Conservation (phyloP, 805 yeast genomes). For the Saccharomycopsis vini region DNA sequence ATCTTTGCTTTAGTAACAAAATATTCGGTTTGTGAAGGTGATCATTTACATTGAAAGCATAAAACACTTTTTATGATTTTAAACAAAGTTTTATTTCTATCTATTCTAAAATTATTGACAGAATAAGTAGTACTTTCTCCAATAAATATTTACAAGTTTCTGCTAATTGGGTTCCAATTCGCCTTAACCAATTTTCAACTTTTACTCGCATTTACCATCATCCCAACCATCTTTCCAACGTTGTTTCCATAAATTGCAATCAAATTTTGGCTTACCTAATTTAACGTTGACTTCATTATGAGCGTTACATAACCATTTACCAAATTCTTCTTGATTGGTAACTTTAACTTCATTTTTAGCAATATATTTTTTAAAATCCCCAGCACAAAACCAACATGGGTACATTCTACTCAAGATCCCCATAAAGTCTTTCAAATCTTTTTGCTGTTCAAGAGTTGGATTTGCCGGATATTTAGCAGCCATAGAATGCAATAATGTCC, state of each 20-base stretch:
- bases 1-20: no score
- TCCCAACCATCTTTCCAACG: conserved; percentile 97
- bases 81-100: no score
- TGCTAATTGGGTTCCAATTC: no score
- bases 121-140: no score
- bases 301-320: conserved; percentile 89
- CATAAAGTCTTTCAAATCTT: conserved; percentile 64
- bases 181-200: no score
- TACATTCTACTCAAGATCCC: conserved; percentile 67
- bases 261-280: conserved; percentile 77
- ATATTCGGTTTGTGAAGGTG: no score
- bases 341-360: conserved; percentile 38
- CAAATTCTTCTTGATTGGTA: conserved; percentile 65
- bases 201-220: conserved; percentile 23
- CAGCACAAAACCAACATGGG: conserved; percentile 92
- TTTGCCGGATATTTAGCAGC: conserved; percentile 81
- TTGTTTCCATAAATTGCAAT: conserved; percentile 83
- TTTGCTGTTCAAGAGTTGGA: conserved; percentile 55
- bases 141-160: no score
- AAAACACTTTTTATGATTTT: no score
- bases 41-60: no score
- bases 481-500: conserved; percentile 86
- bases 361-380: conserved; percentile 65
- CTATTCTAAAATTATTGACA: no score
- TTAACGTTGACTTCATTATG: conserved; percentile 89